These are phyloP conservation scores for Fusarium chlamydosporum DNA, from an alignment of 2,329 filamentous ascomycete species.

Conservation along the genomic window DNA sequence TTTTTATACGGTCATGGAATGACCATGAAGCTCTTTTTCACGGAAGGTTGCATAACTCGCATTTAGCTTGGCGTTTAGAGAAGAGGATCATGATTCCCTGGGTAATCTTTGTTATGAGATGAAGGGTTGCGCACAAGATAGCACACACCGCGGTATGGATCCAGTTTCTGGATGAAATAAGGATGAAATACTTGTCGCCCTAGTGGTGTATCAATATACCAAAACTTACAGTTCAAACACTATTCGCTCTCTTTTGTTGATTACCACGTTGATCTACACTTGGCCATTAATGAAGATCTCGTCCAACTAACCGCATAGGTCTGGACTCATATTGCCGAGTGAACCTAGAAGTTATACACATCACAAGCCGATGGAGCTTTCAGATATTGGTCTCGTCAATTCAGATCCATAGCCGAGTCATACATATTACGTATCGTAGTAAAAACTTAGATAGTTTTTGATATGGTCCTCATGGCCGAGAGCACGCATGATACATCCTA, in stretches of 20 bases:
- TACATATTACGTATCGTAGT: background rate
- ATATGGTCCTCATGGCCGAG: no score
- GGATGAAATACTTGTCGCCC: background rate
- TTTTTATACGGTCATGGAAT: slow-evolving; percentile 10
- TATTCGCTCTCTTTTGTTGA: background rate
- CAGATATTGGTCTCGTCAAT: background rate
- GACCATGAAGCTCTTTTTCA: slow-evolving; percentile 16
- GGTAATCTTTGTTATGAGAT: slow-evolving; percentile 20
- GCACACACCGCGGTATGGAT: slow-evolving; percentile 8
- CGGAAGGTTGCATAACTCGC: slow-evolving; percentile 29
- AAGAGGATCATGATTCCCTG: slow-evolving; percentile 35
- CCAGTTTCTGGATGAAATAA: slow-evolving; percentile 13
- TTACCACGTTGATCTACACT: no score
- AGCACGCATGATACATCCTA: background rate
- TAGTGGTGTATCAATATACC: slow-evolving; percentile 29
- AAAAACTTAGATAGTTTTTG: background rate
- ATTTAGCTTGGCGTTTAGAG: slow-evolving; percentile 48
- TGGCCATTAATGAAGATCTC: no score
- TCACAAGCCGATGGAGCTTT: background rate
- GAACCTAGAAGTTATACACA: background rate
- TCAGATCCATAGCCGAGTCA: background rate
- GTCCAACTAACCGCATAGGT: background rate
- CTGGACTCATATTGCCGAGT: background rate
- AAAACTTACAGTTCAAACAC: slow-evolving; percentile 17
- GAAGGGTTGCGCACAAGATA: slow-evolving; percentile 8